These are phyloP conservation scores for Linum usitatissimum DNA, from an alignment of 345 rosid genomes.

Conservation along the genomic window DNA sequence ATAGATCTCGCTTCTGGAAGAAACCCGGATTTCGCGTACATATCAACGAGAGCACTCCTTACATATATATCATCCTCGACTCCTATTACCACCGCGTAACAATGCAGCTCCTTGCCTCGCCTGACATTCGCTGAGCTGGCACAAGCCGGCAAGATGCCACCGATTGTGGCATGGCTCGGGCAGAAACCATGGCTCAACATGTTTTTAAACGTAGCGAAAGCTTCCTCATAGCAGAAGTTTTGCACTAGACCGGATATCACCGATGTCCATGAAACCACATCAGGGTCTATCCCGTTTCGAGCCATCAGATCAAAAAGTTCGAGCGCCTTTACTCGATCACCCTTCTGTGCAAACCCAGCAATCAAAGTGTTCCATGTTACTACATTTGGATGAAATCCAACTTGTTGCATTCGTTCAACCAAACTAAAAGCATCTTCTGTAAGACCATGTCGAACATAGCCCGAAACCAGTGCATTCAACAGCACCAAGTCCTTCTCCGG, in stretches of 20 bases:
- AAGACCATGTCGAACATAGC: conserved; percentile 44
- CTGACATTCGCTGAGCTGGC: conserved; percentile 31
- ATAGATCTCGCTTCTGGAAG: conserved; percentile 48
- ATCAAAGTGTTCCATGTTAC: conserved; percentile 63
- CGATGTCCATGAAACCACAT: conserved; percentile 75
- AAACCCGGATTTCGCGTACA: conserved; percentile 72
- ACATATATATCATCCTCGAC: conserved; percentile 52
- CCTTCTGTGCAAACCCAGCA: conserved; percentile 53
- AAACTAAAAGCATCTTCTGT: conserved; percentile 38
- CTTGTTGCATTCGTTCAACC: conserved; percentile 30
- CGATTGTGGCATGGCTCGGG: conserved; percentile 59
- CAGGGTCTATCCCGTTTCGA: conserved; percentile 43
- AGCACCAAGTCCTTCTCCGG: conserved; percentile 45
- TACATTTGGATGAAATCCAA: conserved; percentile 43
- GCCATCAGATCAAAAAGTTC: conserved; percentile 42
- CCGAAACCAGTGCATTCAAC: conserved; percentile 64
- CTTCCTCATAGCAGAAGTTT: conserved; percentile 41
- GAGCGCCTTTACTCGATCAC: conserved; percentile 34
- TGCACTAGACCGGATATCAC: conserved; percentile 67
- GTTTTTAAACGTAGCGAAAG: conserved; percentile 43
- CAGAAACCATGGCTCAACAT: conserved; percentile 41
- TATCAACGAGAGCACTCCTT: conserved; percentile 68
- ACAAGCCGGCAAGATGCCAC: conserved; percentile 67
- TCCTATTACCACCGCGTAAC: conserved; percentile 51
- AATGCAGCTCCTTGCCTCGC: conserved; percentile 63